Conservation (phyloP, 2,329 filamentous ascomycete genomes). For the Fusarium avenaceum region DNA sequence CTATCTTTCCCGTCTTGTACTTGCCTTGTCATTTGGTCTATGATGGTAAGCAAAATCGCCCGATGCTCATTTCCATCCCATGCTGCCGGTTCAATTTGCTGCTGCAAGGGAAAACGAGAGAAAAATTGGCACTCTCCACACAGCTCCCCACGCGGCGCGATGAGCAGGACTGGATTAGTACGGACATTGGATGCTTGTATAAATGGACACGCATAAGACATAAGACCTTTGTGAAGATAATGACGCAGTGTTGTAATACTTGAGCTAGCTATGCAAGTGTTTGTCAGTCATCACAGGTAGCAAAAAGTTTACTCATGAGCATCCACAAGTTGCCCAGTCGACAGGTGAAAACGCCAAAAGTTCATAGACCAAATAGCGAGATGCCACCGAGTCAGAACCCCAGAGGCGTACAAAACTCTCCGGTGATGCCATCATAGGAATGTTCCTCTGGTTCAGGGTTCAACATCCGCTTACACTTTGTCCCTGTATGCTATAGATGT, state of each 20-base stretch:
- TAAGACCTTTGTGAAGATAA: constrained; percentile 37
- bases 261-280: constrained; percentile 11
- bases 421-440: constrained; percentile 28
- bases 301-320: constrained; percentile 11
- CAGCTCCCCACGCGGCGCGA: constrained; percentile 36
- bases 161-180: constrained; percentile 7
- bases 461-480: constrained; percentile 12
- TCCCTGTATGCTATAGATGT: constrained; percentile 2
- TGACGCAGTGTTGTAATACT: constrained; percentile 33
- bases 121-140: constrained; percentile 37
- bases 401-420: constrained; percentile 6
- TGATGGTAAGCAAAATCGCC: constrained; percentile 19
- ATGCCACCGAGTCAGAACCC: constrained; percentile 21
- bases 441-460: constrained; percentile 14
- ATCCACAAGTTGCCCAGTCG: constrained; percentile 35
- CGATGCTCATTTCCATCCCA: constrained; percentile 46
- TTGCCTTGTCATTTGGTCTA: constrained; percentile 27
- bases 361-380: background rate
- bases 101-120: constrained; percentile 45
- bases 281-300: constrained; percentile 13
- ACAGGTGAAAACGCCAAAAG: constrained; percentile 9
- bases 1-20: constrained; percentile 29
- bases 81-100: constrained; percentile 41
- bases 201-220: constrained; percentile 39
- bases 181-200: constrained; percentile 14